These are phyloP conservation scores for Sugiyamaella marilandica DNA, from an alignment of 805 yeast genomes.

Conservation along the genomic window DNA sequence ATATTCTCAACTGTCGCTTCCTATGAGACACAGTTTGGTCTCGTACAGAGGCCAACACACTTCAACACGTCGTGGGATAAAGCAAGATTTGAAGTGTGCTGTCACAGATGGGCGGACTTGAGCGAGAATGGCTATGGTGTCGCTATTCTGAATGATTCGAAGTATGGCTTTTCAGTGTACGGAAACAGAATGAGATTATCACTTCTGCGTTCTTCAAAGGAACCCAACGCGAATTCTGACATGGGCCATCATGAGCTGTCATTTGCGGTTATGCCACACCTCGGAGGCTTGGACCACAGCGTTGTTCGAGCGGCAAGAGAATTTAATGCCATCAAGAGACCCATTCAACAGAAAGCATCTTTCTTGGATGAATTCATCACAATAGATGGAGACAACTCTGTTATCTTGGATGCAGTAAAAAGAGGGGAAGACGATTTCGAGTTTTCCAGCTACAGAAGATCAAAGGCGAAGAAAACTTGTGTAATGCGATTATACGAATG, in stretches of 20 bases:
- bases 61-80: slow-evolving; percentile 80
- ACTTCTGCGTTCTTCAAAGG: slow-evolving; percentile 70
- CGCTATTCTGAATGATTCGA: slow-evolving; percentile 62
- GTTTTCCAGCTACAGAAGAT: slow-evolving; percentile 32
- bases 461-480: slow-evolving; percentile 43
- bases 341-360: slow-evolving; percentile 27
- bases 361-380: slow-evolving; percentile 26
- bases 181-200: slow-evolving; percentile 75
- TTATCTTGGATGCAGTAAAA: slow-evolving; percentile 71
- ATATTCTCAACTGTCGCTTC: slow-evolving; percentile 61
- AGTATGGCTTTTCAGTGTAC: slow-evolving; percentile 76
- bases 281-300: slow-evolving; percentile 49
- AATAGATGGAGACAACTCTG: slow-evolving; percentile 47
- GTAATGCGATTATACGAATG: slow-evolving; percentile 77
- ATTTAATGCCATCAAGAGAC: slow-evolving; percentile 45
- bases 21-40: slow-evolving; percentile 79
- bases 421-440: slow-evolving; percentile 78
- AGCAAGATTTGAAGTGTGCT: slow-evolving; percentile 80
- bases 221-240: slow-evolving; percentile 81
- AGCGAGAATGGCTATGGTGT: slow-evolving; percentile 74
- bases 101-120: slow-evolving; percentile 76
- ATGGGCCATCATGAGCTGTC: slow-evolving; percentile 70
- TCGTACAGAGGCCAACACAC: slow-evolving; percentile 76
- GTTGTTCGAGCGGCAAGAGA: slow-evolving; percentile 64
- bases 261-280: slow-evolving; percentile 69